Base-by-base conservation (phyloP, 2,329 filamentous ascomycete genomes). In the Exophiala sideris region DNA sequence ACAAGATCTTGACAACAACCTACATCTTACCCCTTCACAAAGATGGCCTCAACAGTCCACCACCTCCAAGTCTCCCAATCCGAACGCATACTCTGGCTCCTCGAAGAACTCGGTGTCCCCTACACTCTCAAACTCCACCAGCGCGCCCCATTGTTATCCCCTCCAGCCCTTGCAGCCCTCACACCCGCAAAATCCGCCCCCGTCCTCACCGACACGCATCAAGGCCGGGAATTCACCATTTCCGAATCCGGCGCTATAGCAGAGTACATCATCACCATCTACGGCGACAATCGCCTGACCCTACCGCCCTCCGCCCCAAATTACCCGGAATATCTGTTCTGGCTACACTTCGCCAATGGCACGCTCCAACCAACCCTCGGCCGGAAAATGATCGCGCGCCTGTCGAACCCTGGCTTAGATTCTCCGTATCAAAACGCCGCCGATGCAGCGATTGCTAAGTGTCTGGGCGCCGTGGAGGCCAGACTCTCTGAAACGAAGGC, bases 321-420 rank as follows among this genome's bases (percentile, higher is more conserved):
- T 41, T 87, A 84, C 58, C 71, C 80, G 2, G 76, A 83, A 47
- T 87, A 83, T 59, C 64, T 88, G 1, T 86, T 82, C 71, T 88
- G 82, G 82, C 80, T 82, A 63, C 81, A 86, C 65, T 85, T 76
- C 65, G 70, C 73, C 7, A 77, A 80, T 62, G 73, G 73, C 33
- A 75, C 66, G 1, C 70, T 81, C 3, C 68, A 71, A 60, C 68
- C 75, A 0, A 65, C 66, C 0, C 55, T 81, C 34, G 57, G 64
- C 3, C 68, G 73, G 10, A 65, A 63, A 4, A 66, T 81, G 66
- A 63, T 67, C 50, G 58, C 71, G 53, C 62, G 68, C 11, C 45
- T 63, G 4, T 72, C 75, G 21, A 71, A 62, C n/a, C 39, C 45
- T 3, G 52, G 38, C 5, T 48, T 52, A 1, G 66, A 70, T 11